Evolutionary conservation across 257 asterid genomes (phyloP).

Genomic region (Solanum rostratum): DNA sequence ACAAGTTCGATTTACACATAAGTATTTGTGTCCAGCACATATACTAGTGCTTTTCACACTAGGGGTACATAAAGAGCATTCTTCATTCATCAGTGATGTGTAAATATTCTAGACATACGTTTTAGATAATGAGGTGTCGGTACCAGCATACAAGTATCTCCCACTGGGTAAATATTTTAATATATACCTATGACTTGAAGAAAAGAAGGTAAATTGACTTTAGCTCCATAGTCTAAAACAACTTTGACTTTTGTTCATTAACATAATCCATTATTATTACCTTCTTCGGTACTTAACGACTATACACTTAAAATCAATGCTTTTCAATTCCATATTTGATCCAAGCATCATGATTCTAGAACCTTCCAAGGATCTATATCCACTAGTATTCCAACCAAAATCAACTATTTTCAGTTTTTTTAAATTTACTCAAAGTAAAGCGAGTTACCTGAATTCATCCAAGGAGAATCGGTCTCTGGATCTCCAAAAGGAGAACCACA

Average conservation of each 20-base stretch:
- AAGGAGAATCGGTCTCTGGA: conserved; percentile 86
- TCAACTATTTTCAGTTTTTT: not conserved
- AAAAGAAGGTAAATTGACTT: not conserved
- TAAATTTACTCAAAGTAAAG: not conserved
- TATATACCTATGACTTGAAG: not conserved
- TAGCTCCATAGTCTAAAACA: not conserved
- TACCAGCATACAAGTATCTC: not conserved
- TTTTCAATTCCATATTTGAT: not conserved
- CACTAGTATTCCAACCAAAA: not conserved
- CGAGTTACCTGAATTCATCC: conserved; percentile 78
- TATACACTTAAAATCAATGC: not conserved
- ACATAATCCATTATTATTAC: not conserved
- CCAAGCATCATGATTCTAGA: not conserved
- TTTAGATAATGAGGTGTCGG: not conserved
- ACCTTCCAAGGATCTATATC: not conserved
- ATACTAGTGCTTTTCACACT: not conserved
- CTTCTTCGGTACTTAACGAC: not conserved
- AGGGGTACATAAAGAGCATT: not conserved
- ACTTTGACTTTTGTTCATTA: not conserved
- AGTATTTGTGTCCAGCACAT: not conserved
- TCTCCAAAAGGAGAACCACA: conserved; percentile 97
- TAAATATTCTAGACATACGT: not conserved
- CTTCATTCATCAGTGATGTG: not conserved
- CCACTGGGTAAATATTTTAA: not conserved
- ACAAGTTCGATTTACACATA: not conserved